Evolutionary conservation across 805 yeast species (phyloP), one percentile per base, ranked within the genome.

Genomic region (Blastobotrys parvus): DNA sequence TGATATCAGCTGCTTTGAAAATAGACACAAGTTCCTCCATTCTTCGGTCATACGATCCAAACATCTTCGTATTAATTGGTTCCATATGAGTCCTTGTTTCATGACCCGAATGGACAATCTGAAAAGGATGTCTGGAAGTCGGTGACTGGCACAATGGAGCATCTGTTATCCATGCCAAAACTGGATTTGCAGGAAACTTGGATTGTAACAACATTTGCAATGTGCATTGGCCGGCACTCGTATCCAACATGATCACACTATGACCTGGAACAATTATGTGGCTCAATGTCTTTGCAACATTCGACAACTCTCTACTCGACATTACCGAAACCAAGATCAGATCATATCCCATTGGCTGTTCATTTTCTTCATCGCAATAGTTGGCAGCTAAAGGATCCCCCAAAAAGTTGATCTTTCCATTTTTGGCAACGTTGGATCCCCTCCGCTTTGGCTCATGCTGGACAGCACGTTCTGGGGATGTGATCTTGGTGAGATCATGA

Each of bases 1-100:
- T 52, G 27, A 52, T 40, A 11, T 53, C 56, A 13, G 52, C 48
- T 3, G 51, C 34, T 32, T 54, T 55, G 15, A 54, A 43, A 6
- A 35, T 35, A 15, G 39, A 35, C 10, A 45, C 45, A 17, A 54
- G 32, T 27, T 44, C 45, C 11, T 46, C 35, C 11, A 47, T 7
- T 25, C 29, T 25, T 11, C 11, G 7, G 7, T 25, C 29, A 8
- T 25, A 7, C 11, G 29, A 7, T 11, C 29, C 29, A 25, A 11
- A 25, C 7, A 25, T 8, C 11, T 7, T 25, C 10, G 29, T 25
- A 21, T 36, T 20, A 6, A 8, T 15, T 18, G 38, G 38, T 18
- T 40, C 38, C 20, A 40, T 3, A 19, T 21, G 22, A 4, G 38
- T 40, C 4, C 33, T 20, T 8, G 43, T 33, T 15, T 40, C 38